These are phyloP conservation scores for Apiospora koreana DNA, from an alignment of 2,329 filamentous ascomycete genomes.

Conservation along the genomic window DNA sequence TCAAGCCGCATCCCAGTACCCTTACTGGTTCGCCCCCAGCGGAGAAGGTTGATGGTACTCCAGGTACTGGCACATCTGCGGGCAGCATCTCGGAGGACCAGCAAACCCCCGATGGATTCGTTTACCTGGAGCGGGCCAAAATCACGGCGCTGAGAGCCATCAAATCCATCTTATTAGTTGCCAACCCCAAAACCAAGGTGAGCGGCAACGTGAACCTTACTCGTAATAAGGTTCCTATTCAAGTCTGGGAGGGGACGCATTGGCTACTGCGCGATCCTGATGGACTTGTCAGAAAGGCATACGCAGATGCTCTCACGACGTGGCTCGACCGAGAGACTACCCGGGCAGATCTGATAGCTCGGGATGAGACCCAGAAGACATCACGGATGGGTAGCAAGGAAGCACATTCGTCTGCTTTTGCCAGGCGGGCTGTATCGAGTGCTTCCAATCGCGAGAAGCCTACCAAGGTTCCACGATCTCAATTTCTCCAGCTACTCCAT, in stretches of 20 bases:
- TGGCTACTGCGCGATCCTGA: slow-evolving; percentile 85
- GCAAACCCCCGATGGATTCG: slow-evolving; percentile 50
- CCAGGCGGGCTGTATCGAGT: slow-evolving; percentile 68
- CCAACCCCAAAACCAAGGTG: slow-evolving; percentile 66
- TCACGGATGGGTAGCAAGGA: slow-evolving; percentile 45
- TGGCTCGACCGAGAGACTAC: slow-evolving; percentile 86
- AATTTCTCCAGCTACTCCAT: slow-evolving; percentile 81
- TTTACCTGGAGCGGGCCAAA: slow-evolving; percentile 56
- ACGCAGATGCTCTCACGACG: slow-evolving; percentile 77
- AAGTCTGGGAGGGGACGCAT: slow-evolving; percentile 95
- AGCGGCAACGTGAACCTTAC: slow-evolving; percentile 64
- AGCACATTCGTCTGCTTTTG: slow-evolving; percentile 41
- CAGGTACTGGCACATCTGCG: slow-evolving; percentile 34
- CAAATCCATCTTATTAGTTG: slow-evolving; percentile 79
- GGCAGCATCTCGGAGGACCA: slow-evolving; percentile 46
- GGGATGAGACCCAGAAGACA: slow-evolving; percentile 55
- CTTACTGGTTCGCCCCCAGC: slow-evolving; percentile 44
- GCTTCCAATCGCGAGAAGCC: slow-evolving; percentile 63
- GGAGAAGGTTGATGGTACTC: slow-evolving; percentile 46
- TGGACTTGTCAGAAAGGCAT: slow-evolving; percentile 77
- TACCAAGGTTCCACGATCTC: slow-evolving; percentile 56
- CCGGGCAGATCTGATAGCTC: slow-evolving; percentile 62
- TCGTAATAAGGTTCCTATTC: slow-evolving; percentile 73
- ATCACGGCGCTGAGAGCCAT: slow-evolving; percentile 73
- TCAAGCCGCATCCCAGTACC: slow-evolving; percentile 64